Evolutionary conservation across 768 basidiomycete genomes (phyloP), one percentile per base, ranked within the genome.

Genomic region (Pilatotrama ljubarskyi): DNA sequence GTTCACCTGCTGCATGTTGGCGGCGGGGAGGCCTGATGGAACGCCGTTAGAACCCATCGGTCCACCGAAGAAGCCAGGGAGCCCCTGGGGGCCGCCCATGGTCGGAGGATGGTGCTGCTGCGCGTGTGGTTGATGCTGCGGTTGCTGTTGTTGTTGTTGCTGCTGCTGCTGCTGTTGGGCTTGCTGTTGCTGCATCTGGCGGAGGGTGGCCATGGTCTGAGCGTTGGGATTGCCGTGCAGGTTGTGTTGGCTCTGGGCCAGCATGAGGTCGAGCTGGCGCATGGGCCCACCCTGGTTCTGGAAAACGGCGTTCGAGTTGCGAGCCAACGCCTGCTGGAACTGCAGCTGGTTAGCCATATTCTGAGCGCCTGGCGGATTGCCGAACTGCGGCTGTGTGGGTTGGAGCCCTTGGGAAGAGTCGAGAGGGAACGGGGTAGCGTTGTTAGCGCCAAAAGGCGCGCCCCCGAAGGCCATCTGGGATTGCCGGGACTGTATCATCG

Each of bases 181-280:
- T 18, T 62, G 57, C 17, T 51, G 51, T 35, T 63, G 66, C 50
- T 64, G 65, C 9, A 62, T 13, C 18, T 58, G 65, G 32, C 61
- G 64, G 14, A 64, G 17, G 6, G 63, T 51, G 9, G 60, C 58
- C 18, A 58, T 18, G 18, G 55, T 18, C 18, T 46, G 49, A 10
- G 59, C 42, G 25, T 49, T 50, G 14, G 48, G 46, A 4, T 48
- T 14, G 29, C 24, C 55, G 58, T 58, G 59, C 44, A 64, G 63
- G 43, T 63, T 64, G 43, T 64, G 65, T 43, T 69, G 69, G 13
- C 53, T 60, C 51, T 67, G 66, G n/a, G 65, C 47, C 17, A 63
- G 55, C 56, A 70, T 63, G 43, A 72, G 57, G 37, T 66, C 58
- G 24, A 72, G 64, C 48, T 72, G 70, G 4, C 70, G 66, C 25